Conservation (phyloP, 2,329 filamentous ascomycete species). For the Aspergillus proliferans region DNA sequence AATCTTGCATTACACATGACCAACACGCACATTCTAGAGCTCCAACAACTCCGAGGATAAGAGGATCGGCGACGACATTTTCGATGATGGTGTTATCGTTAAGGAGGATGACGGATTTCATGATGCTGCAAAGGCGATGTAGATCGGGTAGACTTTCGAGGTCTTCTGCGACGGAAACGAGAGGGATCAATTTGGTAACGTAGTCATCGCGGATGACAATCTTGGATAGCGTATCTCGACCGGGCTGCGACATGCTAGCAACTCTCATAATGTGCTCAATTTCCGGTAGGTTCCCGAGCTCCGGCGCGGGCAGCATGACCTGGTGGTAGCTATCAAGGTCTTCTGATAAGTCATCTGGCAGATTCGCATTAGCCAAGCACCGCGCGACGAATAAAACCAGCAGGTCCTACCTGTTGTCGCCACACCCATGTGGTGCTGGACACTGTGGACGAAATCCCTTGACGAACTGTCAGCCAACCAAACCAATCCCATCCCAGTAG, state of each 20-base stretch:
- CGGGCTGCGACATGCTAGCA: constrained; percentile 65
- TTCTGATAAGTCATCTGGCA: constrained; percentile 77
- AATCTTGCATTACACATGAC: neutral
- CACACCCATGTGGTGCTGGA: constrained; percentile 67
- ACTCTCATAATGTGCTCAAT: constrained; percentile 79
- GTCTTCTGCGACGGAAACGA: constrained; percentile 85
- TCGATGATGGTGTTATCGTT: constrained; percentile 96
- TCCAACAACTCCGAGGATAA: constrained; percentile 86
- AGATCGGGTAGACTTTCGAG: constrained; percentile 80
- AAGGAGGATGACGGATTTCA: constrained; percentile 90
- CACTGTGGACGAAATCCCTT: constrained; percentile 85
- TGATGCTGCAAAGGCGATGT: constrained; percentile 91
- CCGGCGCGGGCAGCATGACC: constrained; percentile 69
- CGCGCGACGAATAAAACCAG: constrained; percentile 18
- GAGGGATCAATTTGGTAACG: constrained; percentile 74
- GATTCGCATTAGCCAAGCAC: neutral
- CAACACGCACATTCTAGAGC: constrained; percentile 69
- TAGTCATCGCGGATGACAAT: constrained; percentile 81
- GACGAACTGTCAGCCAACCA: constrained; percentile 16
- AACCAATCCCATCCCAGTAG: neutral
- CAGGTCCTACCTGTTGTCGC: constrained; percentile 51
- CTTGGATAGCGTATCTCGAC: constrained; percentile 80
- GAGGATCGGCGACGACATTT: constrained; percentile 81
- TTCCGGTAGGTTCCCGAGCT: constrained; percentile 75
- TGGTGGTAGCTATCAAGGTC: constrained; percentile 69